phyloP scores from a whole-genome alignment of 371 early-diverging fungal species.

The Syncephalastrum contaminatum region DNA sequence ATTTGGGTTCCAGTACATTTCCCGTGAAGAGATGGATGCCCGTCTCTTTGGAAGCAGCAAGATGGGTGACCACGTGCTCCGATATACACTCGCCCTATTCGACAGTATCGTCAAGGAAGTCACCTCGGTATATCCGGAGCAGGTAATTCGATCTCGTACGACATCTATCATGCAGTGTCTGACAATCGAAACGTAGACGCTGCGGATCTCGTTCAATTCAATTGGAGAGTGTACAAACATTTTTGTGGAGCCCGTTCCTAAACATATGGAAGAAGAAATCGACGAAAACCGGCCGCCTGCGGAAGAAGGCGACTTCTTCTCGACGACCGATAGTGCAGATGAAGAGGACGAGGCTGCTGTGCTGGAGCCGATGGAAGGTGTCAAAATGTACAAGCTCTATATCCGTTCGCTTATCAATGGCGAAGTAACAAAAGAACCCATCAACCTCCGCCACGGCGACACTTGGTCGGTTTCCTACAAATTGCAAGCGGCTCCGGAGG shows the following conservation, averaged over 20 bases:
- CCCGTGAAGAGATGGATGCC: slow-evolving; percentile 83
- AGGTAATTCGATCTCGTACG: slow-evolving; percentile 25
- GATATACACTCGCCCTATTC: slow-evolving; percentile 58
- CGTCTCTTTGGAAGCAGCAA: slow-evolving; percentile 74
- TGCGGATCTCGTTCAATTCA: slow-evolving; percentile 46
- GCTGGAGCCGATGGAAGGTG: background rate
- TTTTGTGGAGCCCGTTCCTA: slow-evolving; percentile 37
- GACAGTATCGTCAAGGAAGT: slow-evolving; percentile 62
- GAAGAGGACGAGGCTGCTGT: slow-evolving; percentile 1
- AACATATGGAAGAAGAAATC: background rate
- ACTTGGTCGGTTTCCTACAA: no score
- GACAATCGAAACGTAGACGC: slow-evolving; percentile 20
- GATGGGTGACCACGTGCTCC: slow-evolving; percentile 78
- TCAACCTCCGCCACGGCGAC: no score
- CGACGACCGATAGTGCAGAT: background rate
- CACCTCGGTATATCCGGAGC: slow-evolving; percentile 60
- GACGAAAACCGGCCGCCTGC: slow-evolving; percentile 1
- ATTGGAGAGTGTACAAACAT: slow-evolving; percentile 35
- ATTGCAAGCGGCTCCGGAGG: no score
- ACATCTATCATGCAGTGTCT: background rate
- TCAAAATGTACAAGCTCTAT: slow-evolving; percentile 22
- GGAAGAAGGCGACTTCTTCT: slow-evolving; percentile 7
- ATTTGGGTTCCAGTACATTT: slow-evolving; percentile 95
- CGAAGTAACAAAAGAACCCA: no score
- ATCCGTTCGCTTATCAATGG: slow-evolving; percentile 29